Percentiles rank a stretch among this genome's conserved stretches.
Conservation (phyloP, 2,329 filamentous ascomycete genomes). For the Aspergillus novoparasiticus region DNA sequence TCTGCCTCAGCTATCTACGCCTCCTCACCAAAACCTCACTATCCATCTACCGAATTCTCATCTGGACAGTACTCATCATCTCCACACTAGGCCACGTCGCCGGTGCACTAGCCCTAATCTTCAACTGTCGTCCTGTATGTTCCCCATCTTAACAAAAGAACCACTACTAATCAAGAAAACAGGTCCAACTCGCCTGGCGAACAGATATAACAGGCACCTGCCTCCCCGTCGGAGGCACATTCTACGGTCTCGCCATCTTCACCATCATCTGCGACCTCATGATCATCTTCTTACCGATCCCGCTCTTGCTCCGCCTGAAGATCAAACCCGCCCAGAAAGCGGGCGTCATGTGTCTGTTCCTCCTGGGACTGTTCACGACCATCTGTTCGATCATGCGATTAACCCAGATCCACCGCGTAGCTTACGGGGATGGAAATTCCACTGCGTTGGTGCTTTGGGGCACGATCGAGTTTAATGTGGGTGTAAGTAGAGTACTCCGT, state of each 20-base stretch:
- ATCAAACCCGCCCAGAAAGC: conserved; percentile 52
- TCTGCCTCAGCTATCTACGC: conserved; percentile 57
- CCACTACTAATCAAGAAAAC: neutral
- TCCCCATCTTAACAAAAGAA: neutral
- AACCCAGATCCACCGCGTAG: conserved; percentile 54
- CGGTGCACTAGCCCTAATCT: neutral
- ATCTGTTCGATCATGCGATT: conserved; percentile 58
- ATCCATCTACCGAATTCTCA: conserved; percentile 46
- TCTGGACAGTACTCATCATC: conserved; percentile 46
- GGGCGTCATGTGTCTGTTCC: conserved; percentile 55
- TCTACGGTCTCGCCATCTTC: conserved; percentile 56
- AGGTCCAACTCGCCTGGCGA: neutral
- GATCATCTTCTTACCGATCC: conserved; percentile 55
- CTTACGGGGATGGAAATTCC: conserved; percentile 55
- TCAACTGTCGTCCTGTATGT: neutral
- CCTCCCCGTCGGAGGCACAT: conserved; percentile 51
- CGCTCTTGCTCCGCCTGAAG: conserved; percentile 53
- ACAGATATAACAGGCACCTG: conserved; percentile 43
- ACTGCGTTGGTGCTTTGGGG: conserved; percentile 61
- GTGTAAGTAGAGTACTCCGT: conserved; percentile 39
- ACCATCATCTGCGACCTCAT: conserved; percentile 56
- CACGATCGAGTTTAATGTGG: conserved; percentile 60
- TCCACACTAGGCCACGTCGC: neutral
- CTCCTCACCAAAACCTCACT: conserved; percentile 54
- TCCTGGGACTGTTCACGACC: conserved; percentile 58